Conservation (phyloP, 1,284 basidiomycete genomes). For the Inonotus hispidus region DNA sequence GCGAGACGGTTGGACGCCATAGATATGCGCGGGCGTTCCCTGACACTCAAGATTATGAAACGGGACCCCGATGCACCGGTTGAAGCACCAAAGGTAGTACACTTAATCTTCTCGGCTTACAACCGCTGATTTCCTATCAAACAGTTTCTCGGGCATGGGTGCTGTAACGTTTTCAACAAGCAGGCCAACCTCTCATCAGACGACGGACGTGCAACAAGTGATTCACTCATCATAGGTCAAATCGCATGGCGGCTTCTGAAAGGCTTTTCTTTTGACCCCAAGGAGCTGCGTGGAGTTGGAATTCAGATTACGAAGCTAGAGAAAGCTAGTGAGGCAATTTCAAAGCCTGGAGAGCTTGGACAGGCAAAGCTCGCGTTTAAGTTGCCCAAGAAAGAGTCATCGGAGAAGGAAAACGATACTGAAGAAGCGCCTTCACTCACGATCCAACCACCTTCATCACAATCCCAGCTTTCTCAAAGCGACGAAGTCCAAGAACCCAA, state of each 20-base stretch:
- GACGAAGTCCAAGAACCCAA: conserved; percentile 21
- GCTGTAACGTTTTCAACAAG: conserved; percentile 80
- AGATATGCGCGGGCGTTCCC: conserved; percentile 60
- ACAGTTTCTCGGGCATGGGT: conserved; percentile 90
- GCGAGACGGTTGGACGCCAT: conserved; percentile 62
- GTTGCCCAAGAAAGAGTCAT: conserved; percentile 22
- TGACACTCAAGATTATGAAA: conserved; percentile 88
- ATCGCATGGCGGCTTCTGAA: conserved; percentile 75
- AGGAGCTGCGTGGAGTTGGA: conserved; percentile 88
- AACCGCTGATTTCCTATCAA: conserved; percentile 4
- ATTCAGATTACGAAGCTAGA: conserved; percentile 93
- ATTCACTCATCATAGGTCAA: conserved; percentile 66
- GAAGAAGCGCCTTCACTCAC: conserved; percentile 21
- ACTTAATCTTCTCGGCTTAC: not conserved
- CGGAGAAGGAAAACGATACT: not conserved
- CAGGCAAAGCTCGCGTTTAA: conserved; percentile 56
- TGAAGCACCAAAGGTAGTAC: conserved; percentile 83
- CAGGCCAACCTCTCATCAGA: conserved; percentile 55
- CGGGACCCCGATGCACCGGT: conserved; percentile 82
- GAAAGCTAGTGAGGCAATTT: conserved; percentile 26
- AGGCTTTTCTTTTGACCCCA: conserved; percentile 72
- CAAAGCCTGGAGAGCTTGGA: conserved; percentile 32
- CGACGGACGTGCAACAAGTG: conserved; percentile 66
- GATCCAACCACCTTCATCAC: conserved; percentile 32
- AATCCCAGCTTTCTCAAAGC: conserved; percentile 29